Conservation (phyloP, 1,139 yeast genomes). For the Saccharomyces hybrid region DNA sequence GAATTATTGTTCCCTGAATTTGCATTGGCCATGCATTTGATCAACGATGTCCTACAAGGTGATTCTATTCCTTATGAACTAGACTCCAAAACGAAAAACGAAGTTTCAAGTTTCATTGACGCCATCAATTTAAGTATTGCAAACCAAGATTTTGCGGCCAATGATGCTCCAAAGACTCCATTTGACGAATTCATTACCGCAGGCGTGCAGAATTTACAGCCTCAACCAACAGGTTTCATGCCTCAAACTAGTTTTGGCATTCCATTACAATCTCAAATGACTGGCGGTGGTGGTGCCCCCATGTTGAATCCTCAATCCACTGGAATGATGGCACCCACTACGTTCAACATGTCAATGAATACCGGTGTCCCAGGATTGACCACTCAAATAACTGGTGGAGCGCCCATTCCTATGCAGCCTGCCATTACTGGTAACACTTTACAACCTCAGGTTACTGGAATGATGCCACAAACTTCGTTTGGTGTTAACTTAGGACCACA, state of each 20-base stretch:
- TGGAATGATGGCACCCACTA: constrained; percentile 5
- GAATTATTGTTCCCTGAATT: constrained; percentile 86
- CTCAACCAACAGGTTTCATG: constrained; percentile 34
- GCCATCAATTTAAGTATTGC: constrained; percentile 78
- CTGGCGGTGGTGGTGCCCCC: constrained; percentile 6
- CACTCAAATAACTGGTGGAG: constrained; percentile 16
- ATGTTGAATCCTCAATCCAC: constrained; percentile 16
- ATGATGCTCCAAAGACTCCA: constrained; percentile 25
- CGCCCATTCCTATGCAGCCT: constrained; percentile 17
- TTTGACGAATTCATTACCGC: constrained; percentile 28
- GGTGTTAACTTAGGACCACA: constrained; percentile 16
- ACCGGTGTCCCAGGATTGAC: constrained; percentile 19
- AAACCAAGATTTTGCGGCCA: constrained; percentile 39
- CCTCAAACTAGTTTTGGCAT: constrained; percentile 28
- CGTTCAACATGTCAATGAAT: constrained; percentile 1
- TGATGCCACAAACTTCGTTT: constrained; percentile 28
- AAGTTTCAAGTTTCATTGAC: constrained; percentile 81
- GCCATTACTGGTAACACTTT: constrained; percentile 34
- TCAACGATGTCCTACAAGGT: constrained; percentile 71
- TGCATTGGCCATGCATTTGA: constrained; percentile 84
- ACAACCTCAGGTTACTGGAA: constrained; percentile 30
- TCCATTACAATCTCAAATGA: constrained; percentile 23
- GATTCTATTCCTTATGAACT: constrained; percentile 64
- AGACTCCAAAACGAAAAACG: constrained; percentile 69
- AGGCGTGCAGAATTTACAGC: constrained; percentile 24